Evolutionary conservation across 2,329 filamentous ascomycete species (phyloP), one percentile per base, ranked within the genome.

Genomic region (Verticillium longisporum): DNA sequence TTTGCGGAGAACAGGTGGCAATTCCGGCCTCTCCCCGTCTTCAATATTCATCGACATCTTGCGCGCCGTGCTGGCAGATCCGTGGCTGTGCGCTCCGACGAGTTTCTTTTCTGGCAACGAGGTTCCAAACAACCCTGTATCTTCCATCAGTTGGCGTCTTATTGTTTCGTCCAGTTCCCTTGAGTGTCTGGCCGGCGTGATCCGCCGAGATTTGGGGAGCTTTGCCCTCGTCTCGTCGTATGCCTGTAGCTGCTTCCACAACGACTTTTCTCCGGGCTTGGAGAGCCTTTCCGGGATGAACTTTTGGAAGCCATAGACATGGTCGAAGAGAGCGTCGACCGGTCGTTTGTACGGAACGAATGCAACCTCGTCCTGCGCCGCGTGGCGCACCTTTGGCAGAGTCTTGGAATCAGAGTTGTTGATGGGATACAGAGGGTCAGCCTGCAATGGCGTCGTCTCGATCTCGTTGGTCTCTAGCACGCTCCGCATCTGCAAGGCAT

Each of bases 401-500:
- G 33, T 63, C 41, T 61, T 64, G 5, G 60, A 61, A 14, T 61
- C 50, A 65, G 64, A 33, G 63, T 62, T 6, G 64, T 64, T 59
- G 21, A 67, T 57, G 0, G 82, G 80, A 64, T 84, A 86, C 31
- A 75, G 72, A 1, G 79, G 75, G 66, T 88, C 85, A 4, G 79
- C 75, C 63, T 83, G 80, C 26, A 88, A 75, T 64, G 91, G 91
- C 0, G 88, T 86, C 36, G 95, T 94, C 70, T 96, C 91, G 41
- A 96, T 90, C 73, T 96, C 91, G 68, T 93, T 94, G 14, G 84
- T 88, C 71, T 97, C 93, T 75, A 96, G 89, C 1, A 97, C 85
- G 62, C 92, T 95, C 77, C 94, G 91, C 93, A 97, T 97, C 74
- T 97, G 93, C 65, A 98, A 81, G 68, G 96, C 92, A 70, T 97